Conservation (phyloP, 805 yeast species). For the Clavispora asparagi region DNA sequence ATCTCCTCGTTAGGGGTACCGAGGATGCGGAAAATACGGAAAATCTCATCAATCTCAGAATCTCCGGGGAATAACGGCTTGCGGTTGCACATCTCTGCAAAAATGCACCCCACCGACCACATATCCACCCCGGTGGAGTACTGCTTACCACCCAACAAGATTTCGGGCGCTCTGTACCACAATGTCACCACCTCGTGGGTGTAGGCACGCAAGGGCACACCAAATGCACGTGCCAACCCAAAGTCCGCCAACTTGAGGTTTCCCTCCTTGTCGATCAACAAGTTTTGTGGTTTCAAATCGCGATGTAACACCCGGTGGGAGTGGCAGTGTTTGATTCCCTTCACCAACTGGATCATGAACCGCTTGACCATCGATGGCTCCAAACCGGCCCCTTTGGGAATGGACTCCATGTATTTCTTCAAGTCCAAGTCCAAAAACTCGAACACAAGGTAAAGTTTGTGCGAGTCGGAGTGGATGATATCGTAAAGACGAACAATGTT, state of each 20-base stretch:
- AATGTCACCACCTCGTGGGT: conserved; percentile 97
- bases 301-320: conserved; percentile 91
- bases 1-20: conserved; percentile 91
- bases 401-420: conserved; percentile 94
- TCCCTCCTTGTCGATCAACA: conserved; percentile 92
- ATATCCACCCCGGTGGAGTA: conserved; percentile 97
- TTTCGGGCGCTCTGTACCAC: conserved; percentile 98
- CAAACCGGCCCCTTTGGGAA: conserved; percentile 84
- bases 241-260: conserved; percentile 68
- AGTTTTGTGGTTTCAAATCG: conserved; percentile 93
- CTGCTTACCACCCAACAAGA: conserved; percentile 91
- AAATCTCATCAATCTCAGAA: conserved; percentile 95
- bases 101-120: conserved; percentile 98
- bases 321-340: conserved; percentile 91
- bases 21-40: conserved; percentile 82
- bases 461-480: conserved; percentile 91
- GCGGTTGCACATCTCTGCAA: conserved; percentile 96
- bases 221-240: conserved; percentile 95
- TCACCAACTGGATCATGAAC: conserved; percentile 86
- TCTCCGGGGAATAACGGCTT: conserved; percentile 96
- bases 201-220: conserved; percentile 93
- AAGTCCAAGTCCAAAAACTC: conserved; percentile 92
- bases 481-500: conserved; percentile 89
- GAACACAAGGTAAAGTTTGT: conserved; percentile 87
- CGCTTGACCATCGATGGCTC: conserved; percentile 88